phyloP scores from a whole-genome alignment of 1,284 basidiomycete species.

The Inonotus obliquus region DNA sequence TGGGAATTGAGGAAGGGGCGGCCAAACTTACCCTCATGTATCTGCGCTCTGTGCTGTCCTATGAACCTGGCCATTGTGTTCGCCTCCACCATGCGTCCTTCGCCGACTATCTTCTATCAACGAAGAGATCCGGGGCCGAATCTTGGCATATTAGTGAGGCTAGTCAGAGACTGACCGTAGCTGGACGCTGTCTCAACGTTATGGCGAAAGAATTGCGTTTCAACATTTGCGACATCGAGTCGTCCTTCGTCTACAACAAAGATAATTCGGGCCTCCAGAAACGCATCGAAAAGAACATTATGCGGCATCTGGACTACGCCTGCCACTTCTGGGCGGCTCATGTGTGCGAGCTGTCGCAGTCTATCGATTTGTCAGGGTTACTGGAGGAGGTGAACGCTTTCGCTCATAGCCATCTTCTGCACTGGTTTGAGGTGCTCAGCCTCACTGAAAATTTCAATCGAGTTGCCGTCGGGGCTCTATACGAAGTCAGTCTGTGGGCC shows the following conservation, averaged over 20 bases:
- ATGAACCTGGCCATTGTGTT: neutral
- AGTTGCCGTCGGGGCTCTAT: neutral
- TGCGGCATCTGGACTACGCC: neutral
- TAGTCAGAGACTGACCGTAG: neutral
- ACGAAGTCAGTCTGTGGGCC: neutral
- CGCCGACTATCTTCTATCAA: neutral
- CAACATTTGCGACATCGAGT: conserved; percentile 6
- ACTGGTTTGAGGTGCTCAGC: conserved; percentile 29
- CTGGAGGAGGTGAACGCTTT: conserved; percentile 14
- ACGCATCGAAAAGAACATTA: neutral
- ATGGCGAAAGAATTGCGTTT: neutral
- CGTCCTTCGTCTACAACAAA: neutral
- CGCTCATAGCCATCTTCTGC: conserved; percentile 21
- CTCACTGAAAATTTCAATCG: conserved; percentile 10
- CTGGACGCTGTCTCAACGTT: neutral
- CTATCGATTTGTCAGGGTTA: neutral
- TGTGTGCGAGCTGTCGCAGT: neutral
- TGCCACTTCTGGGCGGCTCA: conserved; percentile 5
- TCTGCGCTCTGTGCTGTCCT: neutral
- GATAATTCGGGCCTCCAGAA: neutral
- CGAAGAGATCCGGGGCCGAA: neutral
- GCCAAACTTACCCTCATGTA: neutral
- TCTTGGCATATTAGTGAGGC: neutral
- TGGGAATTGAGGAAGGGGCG: neutral
- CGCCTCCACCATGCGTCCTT: neutral